These are phyloP conservation scores for Usnea hakonensis DNA, from an alignment of 495 filamentous ascomycete species.

Conservation along the genomic window DNA sequence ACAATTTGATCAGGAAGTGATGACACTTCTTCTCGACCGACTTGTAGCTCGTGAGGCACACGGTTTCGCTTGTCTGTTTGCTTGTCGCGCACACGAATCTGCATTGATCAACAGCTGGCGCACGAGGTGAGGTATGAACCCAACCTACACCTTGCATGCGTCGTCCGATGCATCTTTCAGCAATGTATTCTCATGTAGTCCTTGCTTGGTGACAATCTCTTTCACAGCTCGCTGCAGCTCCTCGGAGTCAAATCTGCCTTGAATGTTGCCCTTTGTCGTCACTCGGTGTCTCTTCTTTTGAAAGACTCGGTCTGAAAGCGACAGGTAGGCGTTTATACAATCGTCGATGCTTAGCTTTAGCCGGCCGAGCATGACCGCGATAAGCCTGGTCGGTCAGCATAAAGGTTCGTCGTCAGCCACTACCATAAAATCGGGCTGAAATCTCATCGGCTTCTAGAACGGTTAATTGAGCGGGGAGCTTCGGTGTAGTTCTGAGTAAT, in stretches of 20 bases:
- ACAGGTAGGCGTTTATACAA: constrained; percentile 39
- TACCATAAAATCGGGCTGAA: too few species aligned
- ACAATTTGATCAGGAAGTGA: too few species aligned
- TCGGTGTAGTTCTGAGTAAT: constrained; percentile 28
- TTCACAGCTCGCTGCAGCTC: constrained; percentile 38
- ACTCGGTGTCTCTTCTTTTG: constrained; percentile 33
- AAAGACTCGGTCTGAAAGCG: constrained; percentile 34
- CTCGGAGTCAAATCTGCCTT: constrained; percentile 34
- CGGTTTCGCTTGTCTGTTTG: constrained; percentile 34
- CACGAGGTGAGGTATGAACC: constrained; percentile 2
- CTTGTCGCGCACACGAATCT: constrained; percentile 47
- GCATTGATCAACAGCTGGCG: neutral
- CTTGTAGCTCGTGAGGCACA: constrained; percentile 39
- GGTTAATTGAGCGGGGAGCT: constrained; percentile 23
- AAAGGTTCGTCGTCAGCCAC: neutral
- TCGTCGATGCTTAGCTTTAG: constrained; percentile 41
- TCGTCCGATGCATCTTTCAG: constrained; percentile 33
- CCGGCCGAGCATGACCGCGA: constrained; percentile 38
- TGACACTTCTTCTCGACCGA: too few species aligned
- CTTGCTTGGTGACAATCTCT: constrained; percentile 31
- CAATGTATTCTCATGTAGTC: constrained; percentile 33
- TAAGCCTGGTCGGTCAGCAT: constrained; percentile 21
- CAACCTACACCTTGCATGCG: constrained; percentile 25
- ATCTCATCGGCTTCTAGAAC: constrained; percentile 23
- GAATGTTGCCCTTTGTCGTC: constrained; percentile 29